Evolutionary conservation across 257 asterid species (phyloP), one percentile per base, ranked within the genome.

Genomic region (Primulina eburnea): DNA sequence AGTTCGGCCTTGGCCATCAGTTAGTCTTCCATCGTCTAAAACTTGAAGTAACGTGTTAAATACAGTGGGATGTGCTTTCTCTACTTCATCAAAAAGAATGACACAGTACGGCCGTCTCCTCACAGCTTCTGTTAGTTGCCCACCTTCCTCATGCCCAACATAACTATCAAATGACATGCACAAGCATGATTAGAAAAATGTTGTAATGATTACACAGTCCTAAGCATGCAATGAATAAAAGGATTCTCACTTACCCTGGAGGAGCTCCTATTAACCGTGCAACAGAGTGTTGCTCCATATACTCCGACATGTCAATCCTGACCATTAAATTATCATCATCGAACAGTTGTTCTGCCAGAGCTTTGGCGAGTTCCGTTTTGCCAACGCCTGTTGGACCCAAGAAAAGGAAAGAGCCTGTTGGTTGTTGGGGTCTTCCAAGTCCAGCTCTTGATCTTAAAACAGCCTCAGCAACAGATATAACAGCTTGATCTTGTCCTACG

Each of bases 381-480:
- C 96, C 99, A 35, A 93, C 99, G 61, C 99, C 99, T 0, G 99
- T 90, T 6, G 97, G 96, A 8, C 99, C 97, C 77, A 93, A 71
- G 81, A 93, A 93, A 4, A 93, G 88, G 83, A 93, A 93, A 5
- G 96, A 90, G 20, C 99, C 96, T 0, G 95, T 90, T 1, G 99
- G 97, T 70, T 93, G 99, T 21, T 89, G 96, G 6, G 96, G 88
- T 73, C 96, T 73, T 37, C 96, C 97, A 6, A 90, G 76, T 7
- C 99, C 97, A 0, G 96, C 97, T 34, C 97, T 79, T 0, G 99
- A 90, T 56, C 99, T 83, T 73, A 93, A 71, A 7, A 90, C 97
- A 57, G 96, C 97, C 74, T 93, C 99, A 0, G 95, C 82, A 35
- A 89, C 99, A 62, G 92, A 96, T 0, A 76, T 74, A 0, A 90